A percentile compares a stretch with the other conserved stretches of the same genome.
Evolutionary conservation across 495 filamentous ascomycete species (phyloP).

Genomic region (Cercophora scortea): DNA sequence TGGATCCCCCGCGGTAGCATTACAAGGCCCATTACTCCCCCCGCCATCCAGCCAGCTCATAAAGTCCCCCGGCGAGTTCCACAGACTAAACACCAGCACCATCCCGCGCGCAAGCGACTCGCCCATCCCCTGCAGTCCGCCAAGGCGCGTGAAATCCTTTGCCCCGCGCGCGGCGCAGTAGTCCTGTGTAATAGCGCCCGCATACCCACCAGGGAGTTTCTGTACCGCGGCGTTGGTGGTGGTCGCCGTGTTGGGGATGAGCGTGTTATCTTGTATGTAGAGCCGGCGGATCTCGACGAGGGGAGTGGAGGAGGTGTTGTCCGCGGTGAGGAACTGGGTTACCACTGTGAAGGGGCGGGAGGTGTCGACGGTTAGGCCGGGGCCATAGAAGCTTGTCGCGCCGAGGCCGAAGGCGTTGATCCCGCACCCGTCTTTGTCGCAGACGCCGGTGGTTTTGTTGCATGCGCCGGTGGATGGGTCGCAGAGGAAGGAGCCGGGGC

Average conservation of each 20-base stretch:
- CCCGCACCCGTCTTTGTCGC: slow-evolving; percentile 58
- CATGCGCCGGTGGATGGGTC: slow-evolving; percentile 25
- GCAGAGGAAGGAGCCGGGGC: slow-evolving; percentile 40
- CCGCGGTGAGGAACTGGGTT: slow-evolving; percentile 55
- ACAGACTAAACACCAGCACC: slow-evolving; percentile 59
- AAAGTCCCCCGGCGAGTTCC: slow-evolving; percentile 49
- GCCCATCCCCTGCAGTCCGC: slow-evolving; percentile 52
- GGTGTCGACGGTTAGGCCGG: slow-evolving; percentile 50
- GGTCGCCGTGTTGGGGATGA: slow-evolving; percentile 34
- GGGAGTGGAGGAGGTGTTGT: slow-evolving; percentile 36
- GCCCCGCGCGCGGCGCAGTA: slow-evolving; percentile 53
- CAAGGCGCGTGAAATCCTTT: slow-evolving; percentile 42
- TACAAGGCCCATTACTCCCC: slow-evolving; percentile 51
- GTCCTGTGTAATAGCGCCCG: slow-evolving; percentile 45
- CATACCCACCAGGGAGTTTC: slow-evolving; percentile 26
- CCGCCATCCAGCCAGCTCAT: slow-evolving; percentile 58
- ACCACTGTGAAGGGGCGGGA: slow-evolving; percentile 54
- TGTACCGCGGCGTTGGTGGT: slow-evolving; percentile 25
- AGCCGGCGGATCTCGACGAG: slow-evolving; percentile 51
- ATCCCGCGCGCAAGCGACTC: slow-evolving; percentile 51
- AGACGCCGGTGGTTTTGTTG: slow-evolving; percentile 39
- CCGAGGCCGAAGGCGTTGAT: slow-evolving; percentile 54
- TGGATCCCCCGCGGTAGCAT: slow-evolving; percentile 43
- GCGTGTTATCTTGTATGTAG: slow-evolving; percentile 54
- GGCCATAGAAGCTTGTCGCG: slow-evolving; percentile 47